These are phyloP conservation scores for Aureococcus anophagefferens DNA, from an alignment of 108 stramenopile species.

Conservation along the genomic window DNA sequence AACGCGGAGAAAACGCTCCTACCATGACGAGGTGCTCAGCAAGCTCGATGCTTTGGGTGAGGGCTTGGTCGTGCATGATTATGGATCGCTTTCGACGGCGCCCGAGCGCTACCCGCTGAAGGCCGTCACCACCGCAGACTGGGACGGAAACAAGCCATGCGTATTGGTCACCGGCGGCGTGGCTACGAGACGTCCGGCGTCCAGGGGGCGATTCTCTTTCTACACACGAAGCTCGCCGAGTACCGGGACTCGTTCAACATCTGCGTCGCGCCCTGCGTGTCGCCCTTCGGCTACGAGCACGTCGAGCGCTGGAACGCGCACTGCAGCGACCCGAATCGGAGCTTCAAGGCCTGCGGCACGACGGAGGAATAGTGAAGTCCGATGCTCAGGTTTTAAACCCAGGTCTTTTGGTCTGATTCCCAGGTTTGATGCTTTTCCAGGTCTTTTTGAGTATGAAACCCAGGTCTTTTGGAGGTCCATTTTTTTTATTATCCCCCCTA, in stretches of 20 bases:
- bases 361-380: no score
- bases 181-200: constrained; percentile 69
- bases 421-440: no score
- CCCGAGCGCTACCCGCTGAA: constrained; percentile 33
- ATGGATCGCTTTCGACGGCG: no score
- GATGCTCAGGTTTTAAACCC: no score
- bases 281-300: constrained; percentile 55
- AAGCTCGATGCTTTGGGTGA: no score
- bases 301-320: constrained; percentile 45
- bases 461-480: no score
- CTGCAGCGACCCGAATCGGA: constrained; percentile 3
- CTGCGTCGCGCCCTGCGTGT: constrained; percentile 46
- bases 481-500: no score
- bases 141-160: constrained; percentile 25
- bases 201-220: constrained; percentile 55
- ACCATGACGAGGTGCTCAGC: no score
- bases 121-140: constrained; percentile 29
- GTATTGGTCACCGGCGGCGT: constrained; percentile 59
- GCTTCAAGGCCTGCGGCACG: not conserved
- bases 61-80: no score
- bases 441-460: no score
- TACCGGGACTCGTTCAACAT: constrained; percentile 43
- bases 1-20: no score
- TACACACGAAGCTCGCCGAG: constrained; percentile 21
- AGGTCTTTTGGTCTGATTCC: no score